A percentile compares a stretch with the other conserved stretches of the same genome.
phyloP scores from a whole-genome alignment of 176 grass and related monocot genomes.

The Pharus latifolius region DNA sequence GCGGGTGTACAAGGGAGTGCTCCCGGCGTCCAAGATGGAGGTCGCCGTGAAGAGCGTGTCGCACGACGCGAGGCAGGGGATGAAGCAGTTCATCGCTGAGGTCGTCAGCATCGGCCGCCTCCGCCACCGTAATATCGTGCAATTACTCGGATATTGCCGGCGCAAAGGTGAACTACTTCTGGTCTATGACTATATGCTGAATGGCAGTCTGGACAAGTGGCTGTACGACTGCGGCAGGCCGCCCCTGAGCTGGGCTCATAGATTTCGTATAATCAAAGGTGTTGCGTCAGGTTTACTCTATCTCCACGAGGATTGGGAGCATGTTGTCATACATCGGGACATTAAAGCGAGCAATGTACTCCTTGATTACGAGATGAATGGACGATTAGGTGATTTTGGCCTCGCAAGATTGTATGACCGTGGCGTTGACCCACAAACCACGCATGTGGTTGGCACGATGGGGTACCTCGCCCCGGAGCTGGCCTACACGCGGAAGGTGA shows the following conservation, averaged over 20 bases:
- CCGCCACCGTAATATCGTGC: slow-evolving; percentile 44
- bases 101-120: slow-evolving; percentile 39
- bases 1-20: slow-evolving; percentile 35
- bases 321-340: slow-evolving; percentile 57
- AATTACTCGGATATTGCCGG: slow-evolving; percentile 43
- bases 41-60: slow-evolving; percentile 8
- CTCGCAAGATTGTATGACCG: slow-evolving; percentile 33
- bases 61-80: slow-evolving; percentile 19
- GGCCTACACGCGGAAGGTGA: slow-evolving; percentile 22
- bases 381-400: slow-evolving; percentile 43
- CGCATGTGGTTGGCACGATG: slow-evolving; percentile 36
- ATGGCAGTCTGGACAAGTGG: slow-evolving; percentile 47
- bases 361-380: slow-evolving; percentile 30
- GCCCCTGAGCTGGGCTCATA: slow-evolving; percentile 25
- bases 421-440: not conserved
- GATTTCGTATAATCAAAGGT: slow-evolving; percentile 22
- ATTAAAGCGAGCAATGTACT: slow-evolving; percentile 88
- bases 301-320: slow-evolving; percentile 46
- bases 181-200: slow-evolving; percentile 50
- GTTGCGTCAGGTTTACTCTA: slow-evolving; percentile 27
- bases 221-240: slow-evolving; percentile 11
- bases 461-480: slow-evolving; percentile 53
- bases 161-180: slow-evolving; percentile 29
- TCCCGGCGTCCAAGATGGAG: slow-evolving; percentile 1
- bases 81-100: slow-evolving; percentile 41